phyloP scores from a whole-genome alignment of 371 early-diverging fungal genomes.

The Agmasoma carcini region DNA sequence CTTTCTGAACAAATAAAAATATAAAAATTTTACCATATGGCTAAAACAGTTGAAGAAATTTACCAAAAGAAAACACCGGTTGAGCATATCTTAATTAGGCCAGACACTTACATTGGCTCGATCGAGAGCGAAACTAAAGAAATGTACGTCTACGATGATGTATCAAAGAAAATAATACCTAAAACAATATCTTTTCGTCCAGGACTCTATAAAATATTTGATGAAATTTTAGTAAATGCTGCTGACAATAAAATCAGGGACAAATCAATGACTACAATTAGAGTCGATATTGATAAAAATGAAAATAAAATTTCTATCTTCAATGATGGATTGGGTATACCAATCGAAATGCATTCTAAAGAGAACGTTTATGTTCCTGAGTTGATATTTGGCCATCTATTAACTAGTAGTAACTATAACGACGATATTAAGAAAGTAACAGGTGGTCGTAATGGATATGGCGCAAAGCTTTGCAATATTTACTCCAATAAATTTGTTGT shows the following conservation, averaged over 20 bases:
- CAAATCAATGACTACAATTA: constrained; percentile 69
- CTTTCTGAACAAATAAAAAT: too few relatives aligned
- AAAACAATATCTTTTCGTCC: constrained; percentile 72
- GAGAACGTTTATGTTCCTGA: constrained; percentile 92
- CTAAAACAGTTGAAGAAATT: constrained; percentile 66
- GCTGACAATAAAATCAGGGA: constrained; percentile 68
- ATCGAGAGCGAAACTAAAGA: constrained; percentile 65
- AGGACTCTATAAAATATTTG: constrained; percentile 96
- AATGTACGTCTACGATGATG: constrained; percentile 69
- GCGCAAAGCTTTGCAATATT: constrained; percentile 96
- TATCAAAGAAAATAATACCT: constrained; percentile 56
- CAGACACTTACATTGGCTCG: constrained; percentile 96
- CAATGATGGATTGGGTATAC: constrained; percentile 94
- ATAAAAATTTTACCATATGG: too few relatives aligned
- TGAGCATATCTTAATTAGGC: constrained; percentile 90
- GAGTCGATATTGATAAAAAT: constrained; percentile 71
- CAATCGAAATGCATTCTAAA: constrained; percentile 75
- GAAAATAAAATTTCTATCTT: constrained; percentile 69
- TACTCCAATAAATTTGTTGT: constrained; percentile 85
- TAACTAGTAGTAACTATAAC: constrained; percentile 94
- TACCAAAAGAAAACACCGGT: constrained; percentile 94
- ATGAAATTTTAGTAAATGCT: constrained; percentile 94
- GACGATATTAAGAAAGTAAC: constrained; percentile 90
- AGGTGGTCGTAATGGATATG: constrained; percentile 97
- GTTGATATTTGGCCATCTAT: constrained; percentile 90